Evolutionary conservation across 176 grass and related monocot genomes (phyloP).

Genomic region (Coix lacrymajobi): DNA sequence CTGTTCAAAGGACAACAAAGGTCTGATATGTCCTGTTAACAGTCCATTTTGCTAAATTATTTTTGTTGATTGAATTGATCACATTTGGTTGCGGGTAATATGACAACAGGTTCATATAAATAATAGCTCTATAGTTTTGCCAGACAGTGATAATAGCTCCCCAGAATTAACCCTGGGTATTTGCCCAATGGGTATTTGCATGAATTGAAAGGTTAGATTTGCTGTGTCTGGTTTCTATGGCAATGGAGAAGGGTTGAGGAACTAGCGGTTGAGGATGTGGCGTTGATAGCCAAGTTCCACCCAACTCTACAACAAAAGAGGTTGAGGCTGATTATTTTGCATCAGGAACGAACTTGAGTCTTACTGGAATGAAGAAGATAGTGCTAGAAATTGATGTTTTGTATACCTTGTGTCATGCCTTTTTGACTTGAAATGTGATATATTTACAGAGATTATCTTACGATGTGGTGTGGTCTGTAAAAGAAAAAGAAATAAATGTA

Average conservation of each 20-base stretch:
- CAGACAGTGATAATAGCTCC: too few species aligned
- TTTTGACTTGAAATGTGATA: conserved; percentile 25
- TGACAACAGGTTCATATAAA: too few species aligned
- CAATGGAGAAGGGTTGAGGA: background rate
- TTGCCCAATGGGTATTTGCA: background rate
- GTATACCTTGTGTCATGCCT: background rate
- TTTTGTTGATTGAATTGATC: too few species aligned
- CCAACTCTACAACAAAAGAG: background rate
- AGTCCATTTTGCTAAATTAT: too few species aligned
- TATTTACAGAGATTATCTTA: conserved; percentile 25
- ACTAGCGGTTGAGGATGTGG: background rate
- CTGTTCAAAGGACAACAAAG: too few species aligned
- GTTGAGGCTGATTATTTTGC: background rate
- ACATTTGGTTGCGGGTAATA: too few species aligned
- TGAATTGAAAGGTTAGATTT: background rate
- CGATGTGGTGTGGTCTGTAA: conserved; percentile 3
- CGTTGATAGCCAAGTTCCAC: background rate
- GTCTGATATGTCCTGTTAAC: too few species aligned
- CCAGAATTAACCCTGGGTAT: too few species aligned
- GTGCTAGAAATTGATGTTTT: background rate
- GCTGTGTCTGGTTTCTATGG: background rate
- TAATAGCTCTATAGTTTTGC: too few species aligned
- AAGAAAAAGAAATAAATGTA: conserved; percentile 15
- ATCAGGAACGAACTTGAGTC: background rate
- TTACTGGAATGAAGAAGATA: background rate